Base-by-base conservation (phyloP, 257 asterid species). In the Ilex aquifolium region DNA sequence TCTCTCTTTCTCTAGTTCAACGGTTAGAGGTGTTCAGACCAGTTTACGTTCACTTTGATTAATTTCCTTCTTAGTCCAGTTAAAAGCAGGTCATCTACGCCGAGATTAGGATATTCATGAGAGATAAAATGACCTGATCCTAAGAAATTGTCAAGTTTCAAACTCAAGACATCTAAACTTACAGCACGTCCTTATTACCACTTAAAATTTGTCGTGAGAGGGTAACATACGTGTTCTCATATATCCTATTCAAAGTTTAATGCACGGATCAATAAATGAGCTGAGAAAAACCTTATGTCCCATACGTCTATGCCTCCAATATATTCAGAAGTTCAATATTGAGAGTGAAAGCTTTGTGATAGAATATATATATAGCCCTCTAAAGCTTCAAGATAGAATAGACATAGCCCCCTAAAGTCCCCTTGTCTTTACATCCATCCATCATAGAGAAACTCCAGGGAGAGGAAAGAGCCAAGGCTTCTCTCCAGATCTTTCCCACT, bases 401-500 rank as follows among this genome's bases (percentile, higher is more conserved):
- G 27, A 21, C 27, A 21, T 21, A 21, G 56, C 10, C 55, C 62
- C 52, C 14, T 16, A 15, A 52, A 42, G 31, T 40, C 65, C 65
- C 59, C 57, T 64, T 40, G 13, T 60, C 65, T 66, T 56, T 31
- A 57, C 72, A 65, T 70, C 58, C 68, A 62, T 80, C 67, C 58
- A 56, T 53, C 66, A 65, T 64, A 57, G 57, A 63, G 69, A 59
- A 21, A 21, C 27, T 21, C 27, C 1, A 21, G 27, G 1, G 27
- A 21, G 27, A n/a, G n/a, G n/a, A 21, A 21, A 21, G 27, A 21
- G 27, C 27, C 27, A 21, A 21, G 27, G 27, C 27, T 67, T 65
- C 44, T 66, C 69, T 83, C 88, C 68, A 80, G 84, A 80, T 72
- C 44, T 71, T 81, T 83, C 86, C 17, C 3, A 14, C 17, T 63